A percentile compares a stretch with the other conserved stretches of the same genome.
These are phyloP conservation scores for Zygosaccharomyces bailii DNA, from an alignment of 805 yeast species.

Conservation along the genomic window DNA sequence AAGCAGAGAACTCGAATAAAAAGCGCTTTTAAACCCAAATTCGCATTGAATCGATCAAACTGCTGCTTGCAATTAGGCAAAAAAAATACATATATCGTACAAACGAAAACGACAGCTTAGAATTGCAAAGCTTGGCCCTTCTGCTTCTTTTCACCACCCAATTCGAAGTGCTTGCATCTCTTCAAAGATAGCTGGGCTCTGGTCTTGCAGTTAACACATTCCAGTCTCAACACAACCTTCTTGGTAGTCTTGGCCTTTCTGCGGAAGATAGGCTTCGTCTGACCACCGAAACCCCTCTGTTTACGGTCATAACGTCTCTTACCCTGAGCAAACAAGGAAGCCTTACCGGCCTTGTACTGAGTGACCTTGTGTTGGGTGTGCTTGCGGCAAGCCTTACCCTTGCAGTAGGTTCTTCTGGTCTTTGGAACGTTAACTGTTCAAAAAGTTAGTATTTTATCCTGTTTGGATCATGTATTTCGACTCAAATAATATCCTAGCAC, in stretches of 20 bases:
- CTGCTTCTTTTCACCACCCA: conserved; percentile 99
- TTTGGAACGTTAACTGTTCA: conserved; percentile 97
- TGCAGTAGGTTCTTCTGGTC: conserved; percentile 99
- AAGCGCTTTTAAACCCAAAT: not conserved
- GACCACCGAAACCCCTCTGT: conserved; percentile 99
- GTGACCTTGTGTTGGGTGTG: conserved; percentile 99
- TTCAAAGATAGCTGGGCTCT: conserved; percentile 95
- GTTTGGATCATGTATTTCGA: not conserved
- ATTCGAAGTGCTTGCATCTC: conserved; percentile 99
- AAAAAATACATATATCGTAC: conserved; percentile 9
- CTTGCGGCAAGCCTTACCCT: conserved; percentile 98
- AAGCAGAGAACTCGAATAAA: not conserved
- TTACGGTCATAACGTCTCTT: conserved; percentile 99
- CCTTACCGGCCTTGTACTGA: conserved; percentile 99
- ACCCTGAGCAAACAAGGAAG: conserved; percentile 99
- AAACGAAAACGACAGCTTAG: conserved; percentile 44
- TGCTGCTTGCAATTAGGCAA: conserved; percentile 9
- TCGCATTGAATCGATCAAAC: conserved; percentile 1
- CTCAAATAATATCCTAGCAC: not conserved
- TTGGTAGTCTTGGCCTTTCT: conserved; percentile 99
- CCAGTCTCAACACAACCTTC: conserved; percentile 99
- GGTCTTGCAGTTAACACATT: conserved; percentile 98
- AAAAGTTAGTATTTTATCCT: conserved; percentile 7
- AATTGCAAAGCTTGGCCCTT: conserved; percentile 99
- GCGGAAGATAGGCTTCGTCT: conserved; percentile 99